These are phyloP conservation scores for Actinidia polygama DNA, from an alignment of 179 eudicot species.

Conservation along the genomic window DNA sequence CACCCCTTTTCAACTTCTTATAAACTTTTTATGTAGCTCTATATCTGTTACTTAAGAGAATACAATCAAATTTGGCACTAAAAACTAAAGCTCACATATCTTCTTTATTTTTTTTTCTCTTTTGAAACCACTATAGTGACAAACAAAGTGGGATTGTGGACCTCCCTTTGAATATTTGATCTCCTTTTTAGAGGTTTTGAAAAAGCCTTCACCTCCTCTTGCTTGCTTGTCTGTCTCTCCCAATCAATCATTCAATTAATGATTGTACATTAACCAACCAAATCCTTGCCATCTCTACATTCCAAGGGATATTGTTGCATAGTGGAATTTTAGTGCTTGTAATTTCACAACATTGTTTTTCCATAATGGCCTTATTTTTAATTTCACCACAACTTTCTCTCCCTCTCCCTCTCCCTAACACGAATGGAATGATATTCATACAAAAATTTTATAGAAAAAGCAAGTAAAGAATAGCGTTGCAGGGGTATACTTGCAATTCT, in stretches of 20 bases:
- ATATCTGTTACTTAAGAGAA: neutral
- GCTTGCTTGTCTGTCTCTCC: neutral
- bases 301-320: neutral
- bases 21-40: neutral
- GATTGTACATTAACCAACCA: constrained; percentile 13
- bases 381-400: neutral
- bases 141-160: constrained; percentile 25
- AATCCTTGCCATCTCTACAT: neutral
- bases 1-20: too few relatives aligned
- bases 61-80: constrained; percentile 10
- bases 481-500: too few relatives aligned
- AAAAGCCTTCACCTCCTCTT: constrained; percentile 1
- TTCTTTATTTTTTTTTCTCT: neutral
- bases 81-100: neutral
- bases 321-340: constrained; percentile 14
- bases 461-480: too few relatives aligned
- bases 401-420: neutral
- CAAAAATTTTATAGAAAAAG: too few relatives aligned
- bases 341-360: neutral
- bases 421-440: too few relatives aligned
- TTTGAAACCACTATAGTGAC: constrained; percentile 10
- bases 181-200: constrained; percentile 12
- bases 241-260: constrained; percentile 12
- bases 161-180: constrained; percentile 20
- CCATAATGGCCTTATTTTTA: neutral